Evolutionary conservation across 2,329 filamentous ascomycete genomes (phyloP), one percentile per base, ranked within the genome.

Genomic region (Penicillium sp.): DNA sequence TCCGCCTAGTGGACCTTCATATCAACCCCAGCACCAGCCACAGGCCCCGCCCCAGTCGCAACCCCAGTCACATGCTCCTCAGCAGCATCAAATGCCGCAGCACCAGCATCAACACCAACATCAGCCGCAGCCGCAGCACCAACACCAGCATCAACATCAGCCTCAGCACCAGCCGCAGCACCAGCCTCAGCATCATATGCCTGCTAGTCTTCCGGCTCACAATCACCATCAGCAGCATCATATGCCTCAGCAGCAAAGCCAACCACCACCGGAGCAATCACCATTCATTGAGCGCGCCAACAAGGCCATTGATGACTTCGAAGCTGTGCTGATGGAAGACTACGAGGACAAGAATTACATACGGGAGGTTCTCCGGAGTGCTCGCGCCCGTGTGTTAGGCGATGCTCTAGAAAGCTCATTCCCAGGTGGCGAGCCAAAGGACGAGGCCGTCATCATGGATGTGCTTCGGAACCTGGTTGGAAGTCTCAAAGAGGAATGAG

Each of bases 311-410:
- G 74, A 76, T 52, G 72, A 76, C 57, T 76, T 76, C 47, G 74
- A 76, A 54, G 70, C 72, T 16, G 73, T 76, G 11, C 67, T 76
- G 13, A 74, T 75, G 68, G 74, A 76, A 55, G 74, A 76, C 54
- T 76, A 75, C 49, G 73, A 76, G 52, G 74, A 76, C 55, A 74
- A 75, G 63, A 73, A 76, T 50, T 76, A 76, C 56, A 76, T 76
- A 58, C 72, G 72, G 24, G 72, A 75, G 59, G 74, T 76, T 32
- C 68, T 76, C 10, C 71, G 72, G 54, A 76, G 74, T 55, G 74
- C 74, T 21, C 72, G 74, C 8, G 72, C 74, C 45, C 71, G 74
- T 14, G 74, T 71, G 14, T 51, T 76, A 5, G 73, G 72, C 27
- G 64, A 70, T 49, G 72, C 72, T 5, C 69, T 70, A 21, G 72